phyloP scores from a whole-genome alignment of 805 yeast genomes.

The Candida sphagnicola region DNA sequence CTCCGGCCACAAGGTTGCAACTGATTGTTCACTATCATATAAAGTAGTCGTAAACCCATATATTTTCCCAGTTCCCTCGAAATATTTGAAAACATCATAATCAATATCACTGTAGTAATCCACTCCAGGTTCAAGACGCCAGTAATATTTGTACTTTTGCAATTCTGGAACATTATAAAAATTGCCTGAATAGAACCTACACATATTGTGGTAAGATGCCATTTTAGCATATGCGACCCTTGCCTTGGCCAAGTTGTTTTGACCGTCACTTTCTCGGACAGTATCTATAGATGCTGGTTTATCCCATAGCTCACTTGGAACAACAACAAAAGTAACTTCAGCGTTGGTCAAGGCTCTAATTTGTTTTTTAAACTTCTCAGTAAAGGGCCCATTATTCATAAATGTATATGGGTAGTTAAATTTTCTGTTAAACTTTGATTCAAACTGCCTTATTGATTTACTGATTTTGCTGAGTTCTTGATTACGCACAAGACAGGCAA shows the following conservation, averaged over 20 bases:
- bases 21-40: constrained; percentile 66
- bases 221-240: constrained; percentile 60
- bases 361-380: constrained; percentile 48
- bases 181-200: constrained; percentile 67
- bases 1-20: constrained; percentile 63
- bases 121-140: constrained; percentile 80
- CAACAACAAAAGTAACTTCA: constrained; percentile 34
- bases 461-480: constrained; percentile 49
- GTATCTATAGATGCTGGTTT: constrained; percentile 56
- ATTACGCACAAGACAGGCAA: constrained; percentile 67
- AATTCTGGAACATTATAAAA: constrained; percentile 64
- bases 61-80: constrained; percentile 61
- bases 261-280: constrained; percentile 36
- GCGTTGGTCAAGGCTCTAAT: constrained; percentile 33
- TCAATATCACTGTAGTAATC: constrained; percentile 63
- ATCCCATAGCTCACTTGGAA: constrained; percentile 48
- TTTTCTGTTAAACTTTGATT: constrained; percentile 59
- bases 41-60: constrained; percentile 72
- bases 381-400: constrained; percentile 66
- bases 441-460: constrained; percentile 56
- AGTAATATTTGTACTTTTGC: constrained; percentile 61
- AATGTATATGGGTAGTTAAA: constrained; percentile 81
- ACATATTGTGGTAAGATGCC: constrained; percentile 77
- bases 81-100: constrained; percentile 73
- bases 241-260: constrained; percentile 34